A percentile compares a stretch with the other conserved stretches of the same genome.
phyloP scores from a whole-genome alignment of 805 yeast species.

The Tetrapisispora phaffii region DNA sequence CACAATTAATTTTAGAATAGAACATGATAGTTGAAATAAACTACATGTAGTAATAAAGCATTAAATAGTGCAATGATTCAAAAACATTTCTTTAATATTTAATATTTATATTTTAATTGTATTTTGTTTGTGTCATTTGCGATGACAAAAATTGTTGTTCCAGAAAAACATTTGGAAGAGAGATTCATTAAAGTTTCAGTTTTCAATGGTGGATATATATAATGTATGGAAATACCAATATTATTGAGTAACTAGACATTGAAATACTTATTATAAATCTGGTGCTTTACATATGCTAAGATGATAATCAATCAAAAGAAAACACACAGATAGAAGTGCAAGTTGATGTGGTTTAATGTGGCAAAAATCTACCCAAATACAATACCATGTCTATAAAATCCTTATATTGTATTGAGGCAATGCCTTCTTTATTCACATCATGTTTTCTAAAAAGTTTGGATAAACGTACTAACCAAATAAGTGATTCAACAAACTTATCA shows the following conservation, averaged over 20 bases:
- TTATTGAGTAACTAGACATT: background rate
- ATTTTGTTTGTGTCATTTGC: background rate
- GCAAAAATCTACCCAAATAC: conserved; percentile 29
- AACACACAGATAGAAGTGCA: too few relatives aligned
- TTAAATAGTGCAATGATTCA: too few relatives aligned
- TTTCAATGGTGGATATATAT: too few relatives aligned
- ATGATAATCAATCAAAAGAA: background rate
- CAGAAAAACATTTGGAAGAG: too few relatives aligned
- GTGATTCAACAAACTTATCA: conserved; percentile 72
- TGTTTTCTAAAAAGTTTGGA: conserved; percentile 72
- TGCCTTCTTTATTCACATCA: conserved; percentile 66
- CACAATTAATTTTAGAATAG: too few relatives aligned
- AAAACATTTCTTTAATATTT: too few relatives aligned
- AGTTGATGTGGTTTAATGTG: conserved; percentile 13
- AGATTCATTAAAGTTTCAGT: too few relatives aligned
- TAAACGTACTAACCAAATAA: conserved; percentile 65
- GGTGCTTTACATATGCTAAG: background rate
- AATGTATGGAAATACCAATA: too few relatives aligned
- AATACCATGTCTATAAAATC: conserved; percentile 50
- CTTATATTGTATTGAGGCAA: conserved; percentile 55
- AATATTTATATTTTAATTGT: too few relatives aligned
- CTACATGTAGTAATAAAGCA: too few relatives aligned
- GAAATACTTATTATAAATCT: background rate
- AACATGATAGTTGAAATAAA: too few relatives aligned
- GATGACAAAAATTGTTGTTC: too few relatives aligned